Base-by-base conservation (phyloP, 768 basidiomycete genomes). In the Rhodotorula paludigena region DNA sequence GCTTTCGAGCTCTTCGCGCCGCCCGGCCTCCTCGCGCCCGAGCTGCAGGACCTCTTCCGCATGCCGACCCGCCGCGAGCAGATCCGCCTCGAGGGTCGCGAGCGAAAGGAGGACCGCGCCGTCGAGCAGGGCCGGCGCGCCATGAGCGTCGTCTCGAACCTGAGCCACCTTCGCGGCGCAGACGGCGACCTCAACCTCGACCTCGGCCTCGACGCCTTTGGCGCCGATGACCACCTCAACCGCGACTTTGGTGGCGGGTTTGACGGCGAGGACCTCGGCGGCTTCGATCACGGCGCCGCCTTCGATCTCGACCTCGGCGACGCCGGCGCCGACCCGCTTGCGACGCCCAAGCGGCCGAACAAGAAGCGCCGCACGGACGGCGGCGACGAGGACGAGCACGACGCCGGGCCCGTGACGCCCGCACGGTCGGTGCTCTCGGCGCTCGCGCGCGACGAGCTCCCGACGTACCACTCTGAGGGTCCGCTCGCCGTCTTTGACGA, bases 21-120 rank as follows among this genome's bases (percentile, higher is more conserved):
- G 18, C 88, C 89, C 20, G 90, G 90, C 15, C 78, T 93, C 56
- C 67, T 68, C 62, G 85, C 86, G 0, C 87, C 88, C 1, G 90
- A 94, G 77, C 81, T 99, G 30, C 83, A 84, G 3, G 85, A 88
- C 60, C 80, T 99, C 61, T 99, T 96, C 80, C 82, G 88, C 81
- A 38, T 86, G 82, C n/a, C 71, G 38, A 64, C 63, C 6, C 66
- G 71, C 3, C 66, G 66, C 14, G 57, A 67, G n/a, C 71, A 56
- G 30, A 64, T 72, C 56, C 52, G 56, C 16, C 53, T 64, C 21
- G 64, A 64, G 32, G 64, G 61, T 2, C 65, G 66, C 25, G 47
- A 56, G 47, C 63, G 63, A 10, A 23, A 32, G 20, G 39, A 61
- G 42, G 54, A 57, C 23, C 41, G 41, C 18, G 59, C 53, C 5